Percentiles rank a stretch among this genome's conserved stretches.
phyloP scores from a whole-genome alignment of 495 filamentous ascomycete species.

The Halenospora varia region DNA sequence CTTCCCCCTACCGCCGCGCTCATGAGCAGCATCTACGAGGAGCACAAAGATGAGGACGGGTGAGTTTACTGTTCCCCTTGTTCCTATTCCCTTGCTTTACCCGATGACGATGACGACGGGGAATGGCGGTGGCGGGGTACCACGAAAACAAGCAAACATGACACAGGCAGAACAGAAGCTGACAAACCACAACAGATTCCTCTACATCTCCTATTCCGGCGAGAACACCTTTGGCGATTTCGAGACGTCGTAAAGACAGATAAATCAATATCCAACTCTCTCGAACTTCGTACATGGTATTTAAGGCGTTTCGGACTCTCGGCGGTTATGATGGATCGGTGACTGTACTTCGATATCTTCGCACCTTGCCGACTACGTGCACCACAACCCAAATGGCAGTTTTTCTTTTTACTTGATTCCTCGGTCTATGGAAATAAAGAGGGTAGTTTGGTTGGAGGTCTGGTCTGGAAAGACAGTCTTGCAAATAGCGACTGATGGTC shows the following conservation, averaged over 20 bases:
- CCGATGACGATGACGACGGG: background rate
- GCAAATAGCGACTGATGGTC: background rate
- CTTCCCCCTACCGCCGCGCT: conserved; percentile 94
- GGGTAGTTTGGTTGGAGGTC: too few species aligned
- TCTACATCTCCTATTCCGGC: conserved; percentile 82
- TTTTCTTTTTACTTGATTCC: conserved; percentile 18
- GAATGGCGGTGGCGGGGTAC: background rate
- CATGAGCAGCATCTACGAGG: conserved; percentile 99
- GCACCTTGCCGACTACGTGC: background rate
- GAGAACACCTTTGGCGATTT: conserved; percentile 91
- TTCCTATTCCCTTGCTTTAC: conserved; percentile 17
- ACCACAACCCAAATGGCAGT: conserved; percentile 12
- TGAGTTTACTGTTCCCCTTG: conserved; percentile 33
- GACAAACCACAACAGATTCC: conserved; percentile 12
- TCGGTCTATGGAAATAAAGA: conserved; percentile 1
- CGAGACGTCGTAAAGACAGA: conserved; percentile 10
- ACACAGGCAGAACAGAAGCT: background rate
- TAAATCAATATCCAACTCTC: background rate
- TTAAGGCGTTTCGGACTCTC: conserved; percentile 7
- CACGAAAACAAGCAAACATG: background rate
- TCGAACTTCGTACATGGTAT: background rate
- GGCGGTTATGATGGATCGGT: background rate
- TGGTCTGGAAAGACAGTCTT: background rate
- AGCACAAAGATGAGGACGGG: conserved; percentile 87
- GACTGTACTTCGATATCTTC: background rate